Percentiles rank a stretch among this genome's conserved stretches.
phyloP scores from a whole-genome alignment of 2,329 filamentous ascomycete species.

The Diplodia corticola region DNA sequence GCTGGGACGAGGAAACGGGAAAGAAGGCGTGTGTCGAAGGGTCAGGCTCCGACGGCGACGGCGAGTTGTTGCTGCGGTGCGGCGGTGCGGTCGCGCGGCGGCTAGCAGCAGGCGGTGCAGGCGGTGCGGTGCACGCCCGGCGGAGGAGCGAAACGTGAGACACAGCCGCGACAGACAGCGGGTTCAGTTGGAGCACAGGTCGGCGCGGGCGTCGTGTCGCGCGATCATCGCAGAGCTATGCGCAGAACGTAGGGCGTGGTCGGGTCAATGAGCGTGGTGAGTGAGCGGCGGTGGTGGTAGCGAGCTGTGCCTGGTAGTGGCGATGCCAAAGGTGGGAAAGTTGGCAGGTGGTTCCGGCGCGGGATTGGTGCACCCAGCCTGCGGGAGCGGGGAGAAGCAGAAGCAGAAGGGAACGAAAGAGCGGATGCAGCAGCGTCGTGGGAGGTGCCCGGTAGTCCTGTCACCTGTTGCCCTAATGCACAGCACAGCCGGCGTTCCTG shows the following conservation, averaged over 20 bases:
- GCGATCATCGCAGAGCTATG: conserved; percentile 11
- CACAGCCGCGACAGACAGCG: conserved; percentile 13
- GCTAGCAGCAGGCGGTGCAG: neutral
- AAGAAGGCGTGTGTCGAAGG: conserved; percentile 1
- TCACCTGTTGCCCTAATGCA: conserved; percentile 10
- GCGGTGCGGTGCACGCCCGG: neutral
- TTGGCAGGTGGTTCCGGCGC: conserved; percentile 11
- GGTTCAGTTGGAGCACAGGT: conserved; percentile 5
- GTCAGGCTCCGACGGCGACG: neutral
- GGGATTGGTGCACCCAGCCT: conserved; percentile 13
- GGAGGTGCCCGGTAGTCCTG: conserved; percentile 15
- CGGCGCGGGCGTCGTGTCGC: conserved; percentile 2
- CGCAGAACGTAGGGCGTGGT: neutral
- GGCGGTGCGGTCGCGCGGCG: conserved; percentile 2
- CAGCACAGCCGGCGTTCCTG: conserved; percentile 14
- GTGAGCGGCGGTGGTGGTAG: conserved; percentile 1
- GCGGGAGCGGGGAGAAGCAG: conserved; percentile 18
- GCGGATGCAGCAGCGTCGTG: conserved; percentile 8
- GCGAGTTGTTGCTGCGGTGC: neutral
- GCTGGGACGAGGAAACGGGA: neutral
- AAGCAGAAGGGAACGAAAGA: conserved; percentile 1
- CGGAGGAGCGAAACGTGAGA: conserved; percentile 15
- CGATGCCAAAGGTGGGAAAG: conserved; percentile 19
- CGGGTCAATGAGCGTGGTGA: conserved; percentile 8
- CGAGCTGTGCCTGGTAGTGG: conserved; percentile 11